These are phyloP conservation scores for Coccomyxa sp. DNA, from an alignment of 139 green algal genomes.

Conservation along the genomic window DNA sequence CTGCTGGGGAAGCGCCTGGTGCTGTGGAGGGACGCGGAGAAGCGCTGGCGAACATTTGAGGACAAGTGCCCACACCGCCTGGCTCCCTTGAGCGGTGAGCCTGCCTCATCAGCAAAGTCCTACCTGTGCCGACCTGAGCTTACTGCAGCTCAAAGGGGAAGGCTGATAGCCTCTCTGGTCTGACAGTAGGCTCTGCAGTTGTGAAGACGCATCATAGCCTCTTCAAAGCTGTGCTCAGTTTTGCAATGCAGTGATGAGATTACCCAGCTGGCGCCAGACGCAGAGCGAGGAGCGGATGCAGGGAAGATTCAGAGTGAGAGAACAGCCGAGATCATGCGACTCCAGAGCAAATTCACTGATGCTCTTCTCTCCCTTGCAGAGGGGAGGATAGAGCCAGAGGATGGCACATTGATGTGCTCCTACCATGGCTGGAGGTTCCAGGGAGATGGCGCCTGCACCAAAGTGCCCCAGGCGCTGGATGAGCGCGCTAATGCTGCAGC, in stretches of 20 bases:
- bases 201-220: not conserved
- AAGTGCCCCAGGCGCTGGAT: conserved; percentile 35
- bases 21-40: conserved; percentile 27
- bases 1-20: conserved; percentile 44
- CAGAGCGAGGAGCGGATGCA: too few species aligned
- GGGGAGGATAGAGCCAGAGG: conserved; percentile 33
- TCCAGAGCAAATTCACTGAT: not conserved
- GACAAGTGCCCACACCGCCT: conserved; percentile 48
- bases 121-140: not conserved
- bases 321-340: too few species aligned
- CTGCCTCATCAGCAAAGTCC: not conserved
- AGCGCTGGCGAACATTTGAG: conserved; percentile 27
- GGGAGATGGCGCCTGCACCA: conserved; percentile 27
- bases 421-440: conserved; percentile 44
- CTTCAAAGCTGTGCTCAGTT: not conserved
- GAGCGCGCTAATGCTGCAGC: conserved; percentile 1
- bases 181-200: too few species aligned
- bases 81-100: not conserved
- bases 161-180: too few species aligned
- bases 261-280: too few species aligned
- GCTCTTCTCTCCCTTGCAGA: conserved; percentile 19
- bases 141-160: not conserved
- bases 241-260: not conserved
- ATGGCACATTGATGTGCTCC: conserved; percentile 42
- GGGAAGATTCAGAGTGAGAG: too few species aligned